These are phyloP conservation scores for Fusarium abutilonis DNA, from an alignment of 2,329 filamentous ascomycete genomes.

Conservation along the genomic window DNA sequence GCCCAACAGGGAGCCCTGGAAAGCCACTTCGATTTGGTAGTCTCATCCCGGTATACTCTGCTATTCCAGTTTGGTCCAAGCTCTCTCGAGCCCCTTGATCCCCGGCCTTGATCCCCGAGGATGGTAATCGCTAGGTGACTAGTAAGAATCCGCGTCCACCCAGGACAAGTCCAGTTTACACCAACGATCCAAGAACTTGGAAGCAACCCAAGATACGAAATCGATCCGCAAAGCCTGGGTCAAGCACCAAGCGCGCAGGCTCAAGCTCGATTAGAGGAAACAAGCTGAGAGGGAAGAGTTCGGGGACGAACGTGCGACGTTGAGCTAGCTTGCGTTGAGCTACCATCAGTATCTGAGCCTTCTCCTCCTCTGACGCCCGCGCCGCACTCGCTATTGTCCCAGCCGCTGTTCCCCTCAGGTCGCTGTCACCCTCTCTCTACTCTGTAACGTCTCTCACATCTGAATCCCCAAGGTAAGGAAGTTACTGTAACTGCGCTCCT, in stretches of 20 bases:
- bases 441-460: constrained; percentile 34
- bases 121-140: constrained; percentile 29
- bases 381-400: constrained; percentile 22
- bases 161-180: constrained; percentile 34
- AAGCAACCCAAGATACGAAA: constrained; percentile 31
- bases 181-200: constrained; percentile 39
- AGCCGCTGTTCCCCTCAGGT: constrained; percentile 26
- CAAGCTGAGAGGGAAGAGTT: too few relatives aligned
- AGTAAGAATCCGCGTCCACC: constrained; percentile 33
- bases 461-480: constrained; percentile 6
- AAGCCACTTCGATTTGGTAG: constrained; percentile 19
- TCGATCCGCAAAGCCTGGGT: constrained; percentile 27
- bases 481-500: constrained; percentile 5
- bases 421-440: constrained; percentile 35
- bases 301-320: constrained; percentile 11
- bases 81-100: constrained; percentile 39
- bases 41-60: constrained; percentile 15
- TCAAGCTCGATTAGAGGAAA: constrained; percentile 3
- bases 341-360: background rate
- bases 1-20: constrained; percentile 15
- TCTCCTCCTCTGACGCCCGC: constrained; percentile 16
- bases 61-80: constrained; percentile 41
- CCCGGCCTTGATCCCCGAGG: constrained; percentile 35
- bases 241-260: constrained; percentile 14
- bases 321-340: constrained; percentile 4